Evolutionary conservation across 2,329 filamentous ascomycete species (phyloP), one percentile per base, ranked within the genome.

Genomic region (Claviceps digitariae): DNA sequence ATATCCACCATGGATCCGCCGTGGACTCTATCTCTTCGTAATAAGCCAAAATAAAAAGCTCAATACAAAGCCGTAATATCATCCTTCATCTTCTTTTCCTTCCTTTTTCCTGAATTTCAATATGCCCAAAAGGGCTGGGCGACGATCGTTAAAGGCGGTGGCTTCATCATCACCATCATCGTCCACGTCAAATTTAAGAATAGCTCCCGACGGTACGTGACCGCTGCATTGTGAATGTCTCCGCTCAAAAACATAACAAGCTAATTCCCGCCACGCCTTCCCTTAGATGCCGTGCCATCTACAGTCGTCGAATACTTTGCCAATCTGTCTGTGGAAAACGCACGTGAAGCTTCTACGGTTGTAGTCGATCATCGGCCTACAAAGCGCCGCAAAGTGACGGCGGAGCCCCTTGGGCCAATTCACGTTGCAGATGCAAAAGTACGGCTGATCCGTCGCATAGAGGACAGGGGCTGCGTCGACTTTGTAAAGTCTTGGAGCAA

Each of bases 351-450:
- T 34, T 9, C 31, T 38, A 29, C 53, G 12, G 48, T 58, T 17
- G 47, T 51, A 8, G 59, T 20, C 13, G 15, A 47, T 6, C 17
- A 59, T n/a, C 60, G 58, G 20, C 57, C 62, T 17, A 21, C 54
- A 4, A 69, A 69, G 59, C 66, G 67, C 49, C 66, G 61, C 49
- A 69, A 65, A 59, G 56, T 60, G 13, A 52, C 56, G 3, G 20
- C 46, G 21, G 46, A 54, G 52, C 49, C 47, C 41, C 38, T 46
- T 17, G 34, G 52, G 25, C 57, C 61, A 21, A 61, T 69, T 31
- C 60, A 60, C 34, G 48, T 69, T 17, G 60, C 59, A 17, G 63
- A 55, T 45, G 58, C 57, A 34, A 47, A 57, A 12, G 21, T 68
- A 5, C 58, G 52, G 5, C 55, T 70, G 50, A 59, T 56, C n/a